A percentile compares a stretch with the other conserved stretches of the same genome.
phyloP scores from a whole-genome alignment of 1,284 basidiomycete genomes.

The Vanrija sp. region DNA sequence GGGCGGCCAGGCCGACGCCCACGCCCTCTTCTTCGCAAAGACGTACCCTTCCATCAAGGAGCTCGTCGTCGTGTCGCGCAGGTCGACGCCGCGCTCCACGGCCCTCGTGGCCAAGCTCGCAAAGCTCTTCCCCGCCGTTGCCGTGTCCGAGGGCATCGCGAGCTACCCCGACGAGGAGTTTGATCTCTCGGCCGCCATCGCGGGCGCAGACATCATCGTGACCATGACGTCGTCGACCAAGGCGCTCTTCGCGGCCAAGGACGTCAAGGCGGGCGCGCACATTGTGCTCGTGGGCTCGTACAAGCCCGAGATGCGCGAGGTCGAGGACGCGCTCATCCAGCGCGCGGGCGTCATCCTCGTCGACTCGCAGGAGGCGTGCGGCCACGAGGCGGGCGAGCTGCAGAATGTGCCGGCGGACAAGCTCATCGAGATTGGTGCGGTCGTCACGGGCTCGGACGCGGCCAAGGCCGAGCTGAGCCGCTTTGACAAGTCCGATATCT shows the following conservation, averaged over 20 bases:
- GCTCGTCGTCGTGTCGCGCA: conserved; percentile 64
- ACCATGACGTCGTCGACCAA: conserved; percentile 70
- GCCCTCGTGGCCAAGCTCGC: conserved; percentile 51
- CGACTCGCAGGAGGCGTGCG: conserved; percentile 66
- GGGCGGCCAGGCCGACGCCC: conserved; percentile 60
- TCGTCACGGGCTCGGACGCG: not conserved
- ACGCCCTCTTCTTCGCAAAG: conserved; percentile 61
- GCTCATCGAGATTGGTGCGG: conserved; percentile 13
- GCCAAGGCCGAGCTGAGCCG: not conserved
- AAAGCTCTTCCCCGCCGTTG: conserved; percentile 50
- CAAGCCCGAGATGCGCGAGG: conserved; percentile 72
- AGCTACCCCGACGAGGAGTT: conserved; percentile 5
- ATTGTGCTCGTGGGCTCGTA: conserved; percentile 70
- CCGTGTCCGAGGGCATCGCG: conserved; percentile 20
- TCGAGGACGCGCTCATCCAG: conserved; percentile 59
- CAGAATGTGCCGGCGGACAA: conserved; percentile 30
- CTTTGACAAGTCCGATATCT: conserved; percentile 28
- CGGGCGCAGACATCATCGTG: conserved; percentile 43
- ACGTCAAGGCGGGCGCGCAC: conserved; percentile 57
- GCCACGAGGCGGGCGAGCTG: conserved; percentile 71
- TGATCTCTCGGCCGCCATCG: conserved; percentile 25
- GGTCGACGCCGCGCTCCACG: conserved; percentile 55
- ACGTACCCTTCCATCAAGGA: conserved; percentile 57
- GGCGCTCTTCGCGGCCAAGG: conserved; percentile 62
- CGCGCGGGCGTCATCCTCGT: conserved; percentile 60